Evolutionary conservation across 1,284 basidiomycete genomes (phyloP), one percentile per base, ranked within the genome.

Genomic region (Cryptococcus amylolentus): DNA sequence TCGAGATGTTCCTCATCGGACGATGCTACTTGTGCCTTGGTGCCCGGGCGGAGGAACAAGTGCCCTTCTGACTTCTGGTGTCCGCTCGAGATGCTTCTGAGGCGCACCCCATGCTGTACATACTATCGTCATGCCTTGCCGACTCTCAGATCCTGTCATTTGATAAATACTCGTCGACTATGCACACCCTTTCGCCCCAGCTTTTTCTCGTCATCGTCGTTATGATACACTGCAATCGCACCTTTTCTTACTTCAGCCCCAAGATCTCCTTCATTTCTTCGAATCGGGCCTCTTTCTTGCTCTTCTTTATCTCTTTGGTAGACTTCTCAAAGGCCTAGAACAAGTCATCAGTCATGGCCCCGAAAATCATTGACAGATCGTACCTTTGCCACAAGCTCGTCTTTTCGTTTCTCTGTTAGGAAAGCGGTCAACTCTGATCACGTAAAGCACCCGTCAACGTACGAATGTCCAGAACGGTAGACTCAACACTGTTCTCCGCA

Each of bases 381-480:
- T 13, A 69, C 70, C 53, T 72, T 65, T 1, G 72, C 68, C 13
- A 76, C 68, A 9, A 76, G 51, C 1, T 58, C 70, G 49, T 74
- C 73, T 57, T 76, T 76, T 39, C 62, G 48, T 56, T 72, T 73
- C 56, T 76, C 73, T 76, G 54, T 14, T 38, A 16, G 7, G 18
- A 20, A n/a, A n/a, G 16, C 4, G 12, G 23, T 28, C 23, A 42
- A 16, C n/a, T 18, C 9, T 12, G 13, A 8, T 8, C 5, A 38
- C 31, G 18, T 52, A 43, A 48, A 27, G 18, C 28, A 27, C 12
- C 13, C 2, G 18, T 3, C n/a, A 80, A 83, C 68, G 86, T 84
- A 77, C 92, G 90, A 54, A 92, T 92, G 37, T 89, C 88, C 48
- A 93, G 80, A 42, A 89, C 89, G 75, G 88, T 90, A 2, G 88